Percentiles rank a stretch among this genome's conserved stretches.
Evolutionary conservation across 345 rosid genomes (phyloP).

Genomic region (Citrus sinensis): DNA sequence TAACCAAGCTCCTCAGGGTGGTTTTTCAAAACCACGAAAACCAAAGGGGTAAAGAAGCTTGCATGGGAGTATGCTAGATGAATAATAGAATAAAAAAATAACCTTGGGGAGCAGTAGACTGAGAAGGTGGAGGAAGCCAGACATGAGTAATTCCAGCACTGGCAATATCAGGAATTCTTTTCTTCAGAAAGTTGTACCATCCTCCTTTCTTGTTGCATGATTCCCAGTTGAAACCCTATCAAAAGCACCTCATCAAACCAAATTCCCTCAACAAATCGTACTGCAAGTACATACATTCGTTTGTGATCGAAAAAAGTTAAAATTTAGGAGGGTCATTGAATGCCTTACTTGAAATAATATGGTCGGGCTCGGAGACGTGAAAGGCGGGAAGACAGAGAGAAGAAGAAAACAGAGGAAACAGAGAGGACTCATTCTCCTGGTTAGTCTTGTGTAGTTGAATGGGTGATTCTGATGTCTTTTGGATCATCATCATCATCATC

Average conservation of each 20-base stretch:
- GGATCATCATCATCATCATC: not conserved
- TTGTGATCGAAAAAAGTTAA: too few species aligned
- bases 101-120: constrained; percentile 64
- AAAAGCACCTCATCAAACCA: not conserved
- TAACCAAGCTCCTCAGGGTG: accelerated
- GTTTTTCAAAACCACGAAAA: too few species aligned
- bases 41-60: too few species aligned
- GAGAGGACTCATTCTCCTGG: constrained; percentile 21
- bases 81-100: too few species aligned
- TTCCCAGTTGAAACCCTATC: constrained; percentile 58
- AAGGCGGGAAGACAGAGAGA: constrained; percentile 30
- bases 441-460: not conserved
- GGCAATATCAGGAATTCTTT: constrained; percentile 47
- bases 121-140: constrained; percentile 96
- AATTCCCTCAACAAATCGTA: too few species aligned
- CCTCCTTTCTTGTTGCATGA: constrained; percentile 53
- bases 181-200: constrained; percentile 70
- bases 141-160: constrained; percentile 74
- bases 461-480: constrained; percentile 2
- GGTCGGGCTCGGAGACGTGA: constrained; percentile 29
- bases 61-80: too few species aligned
- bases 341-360: constrained; percentile 51
- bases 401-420: constrained; percentile 28
- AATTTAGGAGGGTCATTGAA: too few species aligned
- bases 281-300: too few species aligned